These are phyloP conservation scores for Phaffia tasmanica DNA, from an alignment of 768 basidiomycete species.

Conservation along the genomic window DNA sequence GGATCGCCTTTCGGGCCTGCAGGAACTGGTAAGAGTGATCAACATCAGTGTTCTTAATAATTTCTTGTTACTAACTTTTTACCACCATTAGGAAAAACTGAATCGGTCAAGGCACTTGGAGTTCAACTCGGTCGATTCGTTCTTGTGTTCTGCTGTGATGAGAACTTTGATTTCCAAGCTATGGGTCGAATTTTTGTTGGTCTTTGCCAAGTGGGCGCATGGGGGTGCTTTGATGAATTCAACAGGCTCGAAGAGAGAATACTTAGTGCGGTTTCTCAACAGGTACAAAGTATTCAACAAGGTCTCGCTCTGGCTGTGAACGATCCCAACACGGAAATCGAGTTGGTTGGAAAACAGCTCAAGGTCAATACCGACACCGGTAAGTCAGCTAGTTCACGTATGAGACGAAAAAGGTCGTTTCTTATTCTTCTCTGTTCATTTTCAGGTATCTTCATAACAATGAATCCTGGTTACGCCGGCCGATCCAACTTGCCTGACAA, in stretches of 20 bases:
- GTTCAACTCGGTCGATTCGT: slow-evolving; percentile 96
- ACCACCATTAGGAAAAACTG: slow-evolving; percentile 68
- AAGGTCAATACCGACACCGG: slow-evolving; percentile 92
- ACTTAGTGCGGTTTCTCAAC: slow-evolving; percentile 93
- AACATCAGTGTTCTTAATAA: neutral
- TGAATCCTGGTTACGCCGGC: slow-evolving; percentile 97
- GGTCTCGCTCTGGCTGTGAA: slow-evolving; percentile 71
- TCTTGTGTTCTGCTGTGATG: slow-evolving; percentile 99
- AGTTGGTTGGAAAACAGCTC: slow-evolving; percentile 85
- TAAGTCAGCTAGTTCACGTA: slow-evolving; percentile 32
- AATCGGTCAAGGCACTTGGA: slow-evolving; percentile 96
- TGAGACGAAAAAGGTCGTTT: neutral
- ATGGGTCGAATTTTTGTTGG: slow-evolving; percentile 99
- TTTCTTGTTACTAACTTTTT: neutral
- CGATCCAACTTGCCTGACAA: slow-evolving; percentile 56
- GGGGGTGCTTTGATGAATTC: slow-evolving; percentile 98
- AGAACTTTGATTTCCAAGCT: slow-evolving; percentile 98
- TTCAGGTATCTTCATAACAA: slow-evolving; percentile 92
- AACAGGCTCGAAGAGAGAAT: slow-evolving; percentile 97
- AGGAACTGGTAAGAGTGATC: slow-evolving; percentile 59
- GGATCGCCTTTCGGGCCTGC: slow-evolving; percentile 98
- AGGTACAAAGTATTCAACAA: slow-evolving; percentile 96
- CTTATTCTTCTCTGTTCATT: neutral
- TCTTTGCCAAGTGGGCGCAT: slow-evolving; percentile 95
- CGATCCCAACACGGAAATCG: slow-evolving; percentile 81